A percentile compares a stretch with the other conserved stretches of the same genome.
Evolutionary conservation across 176 grass and related monocot genomes (phyloP).

Genomic region (Melocanna baccifera): DNA sequence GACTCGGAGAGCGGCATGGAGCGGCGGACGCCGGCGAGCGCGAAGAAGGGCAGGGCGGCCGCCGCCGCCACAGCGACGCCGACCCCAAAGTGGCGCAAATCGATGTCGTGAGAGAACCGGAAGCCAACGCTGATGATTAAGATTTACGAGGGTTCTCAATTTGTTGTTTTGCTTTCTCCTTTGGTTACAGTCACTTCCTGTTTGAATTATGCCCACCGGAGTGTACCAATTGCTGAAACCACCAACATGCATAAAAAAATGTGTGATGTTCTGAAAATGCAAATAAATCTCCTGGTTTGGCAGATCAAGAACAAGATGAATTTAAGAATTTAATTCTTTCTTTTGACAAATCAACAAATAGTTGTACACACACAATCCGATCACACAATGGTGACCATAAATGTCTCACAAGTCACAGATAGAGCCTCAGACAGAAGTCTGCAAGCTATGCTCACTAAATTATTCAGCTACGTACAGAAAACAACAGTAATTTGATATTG

Average conservation of each 20-base stretch:
- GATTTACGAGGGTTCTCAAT: background rate
- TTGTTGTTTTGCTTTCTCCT: background rate
- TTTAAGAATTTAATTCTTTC: background rate
- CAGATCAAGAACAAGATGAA: background rate
- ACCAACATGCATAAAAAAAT: background rate
- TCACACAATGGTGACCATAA: slow-evolving; percentile 32
- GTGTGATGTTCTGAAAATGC: background rate
- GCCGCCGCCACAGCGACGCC: slow-evolving; percentile 32
- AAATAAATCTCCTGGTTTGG: background rate
- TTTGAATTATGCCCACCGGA: background rate
- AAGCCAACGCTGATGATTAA: background rate
- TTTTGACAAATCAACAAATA: slow-evolving; percentile 12
- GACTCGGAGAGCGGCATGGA: slow-evolving; percentile 60
- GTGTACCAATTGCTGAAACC: background rate
- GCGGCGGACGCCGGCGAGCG: slow-evolving; percentile 50
- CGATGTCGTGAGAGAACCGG: slow-evolving; percentile 42
- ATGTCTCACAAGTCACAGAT: slow-evolving; percentile 15
- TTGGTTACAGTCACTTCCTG: background rate
- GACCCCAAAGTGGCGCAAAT: slow-evolving; percentile 65
- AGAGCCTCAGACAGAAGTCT: slow-evolving; percentile 18
- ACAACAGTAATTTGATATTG: slow-evolving; percentile 13
- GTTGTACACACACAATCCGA: slow-evolving; percentile 27
- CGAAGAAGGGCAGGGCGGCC: slow-evolving; percentile 43
- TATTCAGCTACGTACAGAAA: slow-evolving; percentile 38
- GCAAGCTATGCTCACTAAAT: slow-evolving; percentile 12